Evolutionary conservation across 2,329 filamentous ascomycete genomes (phyloP).

Genomic region (Diaporthe vexans): DNA sequence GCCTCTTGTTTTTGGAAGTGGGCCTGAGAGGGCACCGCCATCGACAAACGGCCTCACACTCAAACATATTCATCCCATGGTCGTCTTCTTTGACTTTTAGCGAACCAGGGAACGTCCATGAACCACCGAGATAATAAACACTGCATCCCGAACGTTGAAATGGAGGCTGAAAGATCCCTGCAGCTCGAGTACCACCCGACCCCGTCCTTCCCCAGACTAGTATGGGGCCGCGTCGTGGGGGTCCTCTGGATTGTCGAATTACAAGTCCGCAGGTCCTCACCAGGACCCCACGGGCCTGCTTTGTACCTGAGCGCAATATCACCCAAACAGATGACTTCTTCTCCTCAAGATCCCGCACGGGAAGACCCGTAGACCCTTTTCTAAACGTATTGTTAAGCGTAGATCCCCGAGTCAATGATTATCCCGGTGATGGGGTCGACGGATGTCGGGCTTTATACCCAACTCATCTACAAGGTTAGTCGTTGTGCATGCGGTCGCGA

Average conservation of each 20-base stretch:
- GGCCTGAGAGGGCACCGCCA: background rate
- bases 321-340: conserved; percentile 31
- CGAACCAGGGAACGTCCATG: conserved; percentile 20
- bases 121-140: background rate
- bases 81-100: conserved; percentile 7
- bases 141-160: conserved; percentile 24
- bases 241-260: conserved; percentile 36
- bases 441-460: background rate
- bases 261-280: conserved; percentile 28
- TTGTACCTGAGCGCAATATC: conserved; percentile 37
- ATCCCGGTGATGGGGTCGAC: background rate
- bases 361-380: conserved; percentile 31
- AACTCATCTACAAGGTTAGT: background rate
- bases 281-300: conserved; percentile 38
- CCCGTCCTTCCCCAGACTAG: conserved; percentile 34
- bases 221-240: conserved; percentile 35
- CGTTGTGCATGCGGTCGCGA: background rate
- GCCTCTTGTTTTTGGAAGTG: conserved; percentile 12
- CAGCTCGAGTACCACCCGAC: conserved; percentile 27
- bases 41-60: conserved; percentile 8
- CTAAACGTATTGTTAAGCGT: background rate
- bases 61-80: conserved; percentile 3
- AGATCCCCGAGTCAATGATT: background rate
- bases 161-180: conserved; percentile 36
- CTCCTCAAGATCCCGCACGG: conserved; percentile 22